A percentile compares a stretch with the other conserved stretches of the same genome.
These are phyloP conservation scores for Wickerhamomyces alni DNA, from an alignment of 805 yeast genomes.

Conservation along the genomic window DNA sequence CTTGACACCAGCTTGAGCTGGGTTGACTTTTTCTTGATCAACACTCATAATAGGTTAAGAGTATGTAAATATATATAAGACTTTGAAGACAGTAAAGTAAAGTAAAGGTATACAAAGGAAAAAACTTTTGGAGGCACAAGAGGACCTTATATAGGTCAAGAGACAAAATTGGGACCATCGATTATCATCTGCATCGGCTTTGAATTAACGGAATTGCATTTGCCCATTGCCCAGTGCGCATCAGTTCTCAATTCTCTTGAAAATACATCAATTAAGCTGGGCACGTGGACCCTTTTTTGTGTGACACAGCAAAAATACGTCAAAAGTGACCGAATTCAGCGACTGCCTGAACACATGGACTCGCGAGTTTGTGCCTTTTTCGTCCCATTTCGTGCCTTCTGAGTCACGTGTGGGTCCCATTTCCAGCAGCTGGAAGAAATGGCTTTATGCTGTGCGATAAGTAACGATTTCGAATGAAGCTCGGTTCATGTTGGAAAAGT, in stretches of 20 bases:
- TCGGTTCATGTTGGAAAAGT: no score
- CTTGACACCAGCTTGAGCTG: conserved; percentile 23
- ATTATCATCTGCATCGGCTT: no score
- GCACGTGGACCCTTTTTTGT: not conserved
- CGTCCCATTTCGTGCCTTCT: not conserved
- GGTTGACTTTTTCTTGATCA: conserved; percentile 15
- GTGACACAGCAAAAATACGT: no score
- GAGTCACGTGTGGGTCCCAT: no score
- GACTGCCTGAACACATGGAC: not conserved
- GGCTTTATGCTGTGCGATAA: no score
- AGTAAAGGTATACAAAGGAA: not conserved
- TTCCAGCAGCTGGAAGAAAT: no score
- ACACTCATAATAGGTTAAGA: conserved; percentile 6
- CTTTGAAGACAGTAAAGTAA: no score
- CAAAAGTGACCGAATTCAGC: not conserved
- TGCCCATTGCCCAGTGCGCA: no score
- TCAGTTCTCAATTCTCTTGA: no score
- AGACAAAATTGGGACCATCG: not conserved
- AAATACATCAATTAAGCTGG: not conserved
- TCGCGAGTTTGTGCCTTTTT: not conserved
- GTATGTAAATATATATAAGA: no score
- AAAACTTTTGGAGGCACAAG: not conserved
- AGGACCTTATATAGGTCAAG: not conserved
- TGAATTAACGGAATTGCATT: no score
- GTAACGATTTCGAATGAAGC: no score